Conservation (phyloP, 1,284 basidiomycete species). For the Gomphus sp. region DNA sequence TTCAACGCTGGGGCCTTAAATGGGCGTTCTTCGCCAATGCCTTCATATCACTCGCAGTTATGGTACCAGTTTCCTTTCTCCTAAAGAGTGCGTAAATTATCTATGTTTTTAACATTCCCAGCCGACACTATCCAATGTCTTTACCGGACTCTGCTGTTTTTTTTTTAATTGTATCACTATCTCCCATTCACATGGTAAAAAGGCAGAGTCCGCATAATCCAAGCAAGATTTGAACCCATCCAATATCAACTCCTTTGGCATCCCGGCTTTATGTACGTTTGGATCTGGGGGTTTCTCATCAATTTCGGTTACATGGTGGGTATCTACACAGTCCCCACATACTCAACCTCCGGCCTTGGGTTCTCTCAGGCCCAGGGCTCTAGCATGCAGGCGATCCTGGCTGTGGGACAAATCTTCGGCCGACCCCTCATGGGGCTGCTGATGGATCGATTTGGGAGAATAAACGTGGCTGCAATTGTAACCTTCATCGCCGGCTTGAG, state of each 20-base stretch:
- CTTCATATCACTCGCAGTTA: slow-evolving; percentile 23
- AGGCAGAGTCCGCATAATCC: slow-evolving; percentile 7
- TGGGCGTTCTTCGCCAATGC: slow-evolving; percentile 27
- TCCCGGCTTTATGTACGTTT: slow-evolving; percentile 20
- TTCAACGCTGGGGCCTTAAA: slow-evolving; percentile 22
- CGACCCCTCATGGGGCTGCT: slow-evolving; percentile 27
- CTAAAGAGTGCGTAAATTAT: slow-evolving; percentile 20
- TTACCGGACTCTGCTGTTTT: neutral
- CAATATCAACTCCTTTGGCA: slow-evolving; percentile 19
- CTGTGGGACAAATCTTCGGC: slow-evolving; percentile 32
- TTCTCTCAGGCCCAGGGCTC: slow-evolving; percentile 29
- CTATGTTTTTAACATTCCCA: neutral
- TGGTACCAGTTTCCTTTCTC: slow-evolving; percentile 23
- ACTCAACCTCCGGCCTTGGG: slow-evolving; percentile 26
- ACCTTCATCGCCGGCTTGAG: slow-evolving; percentile 27
- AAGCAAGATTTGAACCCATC: slow-evolving; percentile 15
- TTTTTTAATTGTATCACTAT: neutral
- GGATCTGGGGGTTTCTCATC: slow-evolving; percentile 18
- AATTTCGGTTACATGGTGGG: slow-evolving; percentile 31
- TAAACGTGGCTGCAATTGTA: slow-evolving; percentile 27
- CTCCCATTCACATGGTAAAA: neutral
- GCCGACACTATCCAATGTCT: neutral
- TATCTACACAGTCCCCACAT: slow-evolving; percentile 32
- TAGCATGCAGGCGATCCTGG: slow-evolving; percentile 29
- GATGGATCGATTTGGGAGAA: slow-evolving; percentile 26